Base-by-base conservation (phyloP, 2,329 filamentous ascomycete species). In the Colletotrichum sp. region DNA sequence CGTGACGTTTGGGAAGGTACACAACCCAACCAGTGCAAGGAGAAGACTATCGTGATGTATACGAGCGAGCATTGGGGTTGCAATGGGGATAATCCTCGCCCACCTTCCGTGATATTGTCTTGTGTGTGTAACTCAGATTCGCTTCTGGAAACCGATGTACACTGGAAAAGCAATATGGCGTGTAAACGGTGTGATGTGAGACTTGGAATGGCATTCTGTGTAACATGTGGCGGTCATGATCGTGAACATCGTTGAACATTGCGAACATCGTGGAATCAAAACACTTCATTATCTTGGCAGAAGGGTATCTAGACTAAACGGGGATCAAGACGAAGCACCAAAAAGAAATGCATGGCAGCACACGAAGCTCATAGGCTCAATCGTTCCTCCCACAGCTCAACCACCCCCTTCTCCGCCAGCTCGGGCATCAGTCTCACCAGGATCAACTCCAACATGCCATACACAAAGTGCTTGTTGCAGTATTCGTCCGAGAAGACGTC, bases 391-490 rank as follows among this genome's bases (percentile, higher is more conserved):
- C 94, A 91, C 71, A 98, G 84, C 80, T 95, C 94, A 71, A 89
- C 87, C 34, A 95, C 90, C 48, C 92, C 92, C 82, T 91, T 92
- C 80, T 95, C 94, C 69, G 89, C 89, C 80, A 98, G 83, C 85
- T 99, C 97, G 6, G 97, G 97, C 81, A 98, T 91, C 76, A 98
- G 84, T 78, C 94, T 92, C 72, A 95, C 90, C n/a, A 98, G 87
- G 3, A 98, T 83, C 73, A 96, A 85, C 85, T 99, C 97, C 38
- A 98, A 86, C 63, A 97, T 88, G 59, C 92, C 89, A 81, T 98
- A 98, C 79, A 98, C 87, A 36, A 98, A 87, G 85, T 98, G 96
- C 86, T 96, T 97, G 85, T 99, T 99, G 85, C 96, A 94, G 85
- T 98, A 98, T 67, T 90, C 88, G 84, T 98, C 96, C 18, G 90